Evolutionary conservation across 2,329 filamentous ascomycete species (phyloP).

Genomic region (Didymella arachidicola): DNA sequence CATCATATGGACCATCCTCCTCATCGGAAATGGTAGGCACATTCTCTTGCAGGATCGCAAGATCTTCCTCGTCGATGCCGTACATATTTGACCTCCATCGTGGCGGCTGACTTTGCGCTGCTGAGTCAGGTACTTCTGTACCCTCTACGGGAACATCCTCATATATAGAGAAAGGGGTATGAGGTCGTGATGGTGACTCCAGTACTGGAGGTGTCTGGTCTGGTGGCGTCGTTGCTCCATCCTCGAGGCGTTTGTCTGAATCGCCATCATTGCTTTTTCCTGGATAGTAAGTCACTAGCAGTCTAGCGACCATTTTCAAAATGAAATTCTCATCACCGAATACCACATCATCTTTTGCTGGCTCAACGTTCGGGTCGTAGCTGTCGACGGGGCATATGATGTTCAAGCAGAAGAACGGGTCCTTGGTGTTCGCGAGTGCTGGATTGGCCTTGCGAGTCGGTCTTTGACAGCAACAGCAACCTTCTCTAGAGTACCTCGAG

Average conservation of each 20-base stretch:
- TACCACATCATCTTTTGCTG: constrained; percentile 74
- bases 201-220: not conserved
- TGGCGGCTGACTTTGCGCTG: not conserved
- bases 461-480: constrained; percentile 63
- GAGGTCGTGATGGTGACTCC: not conserved
- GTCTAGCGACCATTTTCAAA: constrained; percentile 52
- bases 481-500: constrained; percentile 66
- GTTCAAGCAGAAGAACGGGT: constrained; percentile 70
- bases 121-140: not conserved
- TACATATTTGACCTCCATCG: constrained; percentile 52
- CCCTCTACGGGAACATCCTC: not conserved
- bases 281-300: constrained; percentile 55
- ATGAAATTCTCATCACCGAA: constrained; percentile 66
- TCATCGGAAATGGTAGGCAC: constrained; percentile 30
- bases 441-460: constrained; percentile 51
- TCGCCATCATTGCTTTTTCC: constrained; percentile 19
- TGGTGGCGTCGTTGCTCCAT: constrained; percentile 7
- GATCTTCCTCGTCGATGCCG: constrained; percentile 49
- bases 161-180: constrained; percentile 1
- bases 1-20: constrained; percentile 43
- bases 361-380: constrained; percentile 77
- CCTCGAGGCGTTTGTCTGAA: not conserved
- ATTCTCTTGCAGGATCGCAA: constrained; percentile 33
- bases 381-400: constrained; percentile 67
- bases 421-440: constrained; percentile 49